Evolutionary conservation across 2,329 filamentous ascomycete species (phyloP).

Genomic region (Talaromyces marneffei): DNA sequence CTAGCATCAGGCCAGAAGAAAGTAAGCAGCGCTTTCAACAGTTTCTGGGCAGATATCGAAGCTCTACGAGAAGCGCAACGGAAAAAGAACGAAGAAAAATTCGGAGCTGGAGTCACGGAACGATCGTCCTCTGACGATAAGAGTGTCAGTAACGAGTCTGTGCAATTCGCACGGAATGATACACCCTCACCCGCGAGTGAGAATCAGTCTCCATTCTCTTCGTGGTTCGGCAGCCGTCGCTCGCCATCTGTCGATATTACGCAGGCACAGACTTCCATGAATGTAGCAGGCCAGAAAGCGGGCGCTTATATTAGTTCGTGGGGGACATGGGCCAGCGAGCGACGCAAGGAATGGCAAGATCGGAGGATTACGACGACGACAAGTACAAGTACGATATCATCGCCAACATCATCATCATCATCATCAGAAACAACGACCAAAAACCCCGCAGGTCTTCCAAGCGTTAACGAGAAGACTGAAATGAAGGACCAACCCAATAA

Average conservation of each 20-base stretch:
- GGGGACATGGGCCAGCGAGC: conserved; percentile 54
- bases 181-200: neutral
- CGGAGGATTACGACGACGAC: conserved; percentile 22
- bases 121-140: conserved; percentile 27
- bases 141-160: conserved; percentile 22
- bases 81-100: conserved; percentile 39
- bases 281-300: conserved; percentile 51
- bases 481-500: neutral
- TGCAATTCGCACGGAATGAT: conserved; percentile 13
- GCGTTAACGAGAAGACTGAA: conserved; percentile 10
- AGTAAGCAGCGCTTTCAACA: conserved; percentile 79
- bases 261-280: conserved; percentile 51
- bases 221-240: conserved; percentile 29
- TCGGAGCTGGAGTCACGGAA: conserved; percentile 17
- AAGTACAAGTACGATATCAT: conserved; percentile 20
- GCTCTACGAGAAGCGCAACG: conserved; percentile 67
- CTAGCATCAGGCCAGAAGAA: conserved; percentile 83
- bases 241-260: conserved; percentile 44
- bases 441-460: conserved; percentile 1
- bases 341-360: conserved; percentile 43
- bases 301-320: conserved; percentile 59
- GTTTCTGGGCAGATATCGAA: conserved; percentile 86
- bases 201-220: conserved; percentile 15
- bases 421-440: neutral
- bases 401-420: conserved; percentile 17